Evolutionary conservation across 306 rosid genomes (phyloP), one percentile per base, ranked within the genome.

Genomic region (Gastrolobium villosum): DNA sequence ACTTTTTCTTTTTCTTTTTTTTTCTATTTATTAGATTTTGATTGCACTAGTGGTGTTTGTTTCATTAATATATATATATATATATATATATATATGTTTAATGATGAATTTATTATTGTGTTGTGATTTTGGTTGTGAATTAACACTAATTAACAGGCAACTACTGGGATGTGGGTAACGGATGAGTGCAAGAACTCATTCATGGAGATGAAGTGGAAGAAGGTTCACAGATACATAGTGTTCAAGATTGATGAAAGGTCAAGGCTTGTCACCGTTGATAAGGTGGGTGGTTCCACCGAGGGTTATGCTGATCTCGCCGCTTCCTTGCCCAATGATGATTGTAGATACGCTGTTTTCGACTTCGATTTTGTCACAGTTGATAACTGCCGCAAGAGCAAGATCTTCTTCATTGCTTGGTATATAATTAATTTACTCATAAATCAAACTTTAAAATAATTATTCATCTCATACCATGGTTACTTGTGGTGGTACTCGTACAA

Each of bases 141-240:
- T 3, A 14, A 56, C 10, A 50, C 11, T 14, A 14, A 10, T 6
- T n/a, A 5, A 39, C 74, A 95, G 99, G 99, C 99, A 9, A 96
- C 99, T 1, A 96, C 98, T 10, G 99, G 98, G 76, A 96, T 96
- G 99, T 91, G 98, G 98, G 98, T 96, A 32, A 91, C 98, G 1
- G 99, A 96, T 31, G 99, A 96, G 85, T 96, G 99, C 81, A 96
- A 96, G 92, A 96, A 78, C 79, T 93, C 98, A 0, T 96, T 96
- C 90, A 89, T 90, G 96, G 99, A 93, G 81, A 93, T 96, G 99
- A 96, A 96, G 74, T 96, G 99, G 99, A 96, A 96, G 89, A 96
- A 96, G 85, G 94, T 93, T 1, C 94, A 89, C 66, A 82, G 96
- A 61, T 96, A 86, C 90, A 91, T 96, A 65, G 99, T 96, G 15